These are phyloP conservation scores for Fusarium sp. DNA, from an alignment of 2,329 filamentous ascomycete species.

Conservation along the genomic window DNA sequence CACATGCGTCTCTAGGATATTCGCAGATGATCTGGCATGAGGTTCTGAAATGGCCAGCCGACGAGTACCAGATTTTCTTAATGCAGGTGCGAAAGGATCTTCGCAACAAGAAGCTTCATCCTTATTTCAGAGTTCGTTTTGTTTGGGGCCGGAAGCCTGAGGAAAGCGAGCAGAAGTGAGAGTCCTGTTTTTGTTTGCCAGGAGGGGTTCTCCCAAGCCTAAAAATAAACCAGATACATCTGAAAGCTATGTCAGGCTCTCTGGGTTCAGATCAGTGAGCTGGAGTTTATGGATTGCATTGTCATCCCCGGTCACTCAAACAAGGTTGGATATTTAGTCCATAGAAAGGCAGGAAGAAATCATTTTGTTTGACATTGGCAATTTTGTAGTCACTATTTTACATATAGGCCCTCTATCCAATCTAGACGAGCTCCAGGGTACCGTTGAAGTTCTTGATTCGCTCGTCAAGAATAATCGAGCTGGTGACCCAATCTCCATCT, in stretches of 20 bases:
- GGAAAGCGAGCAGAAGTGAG: background rate
- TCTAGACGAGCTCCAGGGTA: constrained; percentile 35
- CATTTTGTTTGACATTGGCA: background rate
- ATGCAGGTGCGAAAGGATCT: constrained; percentile 22
- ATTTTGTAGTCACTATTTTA: background rate
- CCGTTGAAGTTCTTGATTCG: constrained; percentile 54
- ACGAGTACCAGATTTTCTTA: constrained; percentile 22
- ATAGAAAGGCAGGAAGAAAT: background rate
- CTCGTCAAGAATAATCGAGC: constrained; percentile 53
- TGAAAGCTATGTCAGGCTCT: background rate
- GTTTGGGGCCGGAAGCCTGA: constrained; percentile 21
- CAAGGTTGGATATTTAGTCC: background rate
- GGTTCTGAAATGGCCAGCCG: constrained; percentile 19
- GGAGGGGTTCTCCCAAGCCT: no score
- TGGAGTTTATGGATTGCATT: background rate
- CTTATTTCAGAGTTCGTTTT: constrained; percentile 22
- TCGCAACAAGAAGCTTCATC: constrained; percentile 17
- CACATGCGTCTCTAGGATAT: background rate
- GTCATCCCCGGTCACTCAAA: no score
- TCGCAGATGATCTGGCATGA: constrained; percentile 26
- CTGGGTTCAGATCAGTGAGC: background rate
- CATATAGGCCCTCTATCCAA: background rate
- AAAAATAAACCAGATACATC: no score
- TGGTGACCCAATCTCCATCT: constrained; percentile 50
- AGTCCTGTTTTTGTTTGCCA: no score